A percentile compares a stretch with the other conserved stretches of the same genome.
Evolutionary conservation across 2,329 filamentous ascomycete species (phyloP).

Genomic region (Neonectria coccinea): DNA sequence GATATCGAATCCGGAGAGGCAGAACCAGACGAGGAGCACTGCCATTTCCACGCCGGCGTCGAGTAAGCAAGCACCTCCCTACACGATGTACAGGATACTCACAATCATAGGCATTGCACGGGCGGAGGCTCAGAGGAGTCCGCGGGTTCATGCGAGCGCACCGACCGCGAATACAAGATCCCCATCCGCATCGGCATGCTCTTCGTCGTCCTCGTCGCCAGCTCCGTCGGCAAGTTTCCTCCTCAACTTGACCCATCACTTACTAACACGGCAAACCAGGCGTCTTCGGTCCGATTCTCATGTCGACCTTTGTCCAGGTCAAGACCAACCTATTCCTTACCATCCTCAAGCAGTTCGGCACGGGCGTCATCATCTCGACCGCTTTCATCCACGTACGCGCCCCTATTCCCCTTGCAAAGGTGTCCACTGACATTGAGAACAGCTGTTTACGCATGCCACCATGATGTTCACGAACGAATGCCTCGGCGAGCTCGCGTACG

Average conservation of each 20-base stretch:
- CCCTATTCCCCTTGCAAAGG: background rate
- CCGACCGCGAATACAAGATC: conserved; percentile 72
- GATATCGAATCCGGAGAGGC: conserved; percentile 33
- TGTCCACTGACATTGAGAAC: background rate
- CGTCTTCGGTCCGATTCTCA: conserved; percentile 76
- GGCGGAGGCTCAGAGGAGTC: conserved; percentile 48
- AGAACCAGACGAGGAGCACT: conserved; percentile 55
- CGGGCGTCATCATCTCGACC: conserved; percentile 77
- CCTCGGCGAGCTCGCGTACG: conserved; percentile 72
- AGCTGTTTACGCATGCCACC: conserved; percentile 78
- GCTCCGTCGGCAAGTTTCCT: conserved; percentile 65
- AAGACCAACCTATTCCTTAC: conserved; percentile 65
- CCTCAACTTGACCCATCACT: background rate
- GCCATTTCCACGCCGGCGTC: conserved; percentile 81
- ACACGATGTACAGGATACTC: background rate
- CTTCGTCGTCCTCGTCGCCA: conserved; percentile 78
- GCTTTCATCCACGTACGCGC: conserved; percentile 73
- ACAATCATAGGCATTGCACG: conserved; percentile 66
- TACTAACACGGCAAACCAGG: conserved; percentile 43
- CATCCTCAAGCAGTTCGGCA: conserved; percentile 79
- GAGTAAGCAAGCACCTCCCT: conserved; percentile 64
- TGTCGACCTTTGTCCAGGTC: conserved; percentile 66
- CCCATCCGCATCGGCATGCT: conserved; percentile 76
- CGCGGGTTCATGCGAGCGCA: conserved; percentile 59
- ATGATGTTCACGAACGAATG: conserved; percentile 80